Conservation (phyloP, 768 basidiomycete species). For the Cubamyces sp. region DNA sequence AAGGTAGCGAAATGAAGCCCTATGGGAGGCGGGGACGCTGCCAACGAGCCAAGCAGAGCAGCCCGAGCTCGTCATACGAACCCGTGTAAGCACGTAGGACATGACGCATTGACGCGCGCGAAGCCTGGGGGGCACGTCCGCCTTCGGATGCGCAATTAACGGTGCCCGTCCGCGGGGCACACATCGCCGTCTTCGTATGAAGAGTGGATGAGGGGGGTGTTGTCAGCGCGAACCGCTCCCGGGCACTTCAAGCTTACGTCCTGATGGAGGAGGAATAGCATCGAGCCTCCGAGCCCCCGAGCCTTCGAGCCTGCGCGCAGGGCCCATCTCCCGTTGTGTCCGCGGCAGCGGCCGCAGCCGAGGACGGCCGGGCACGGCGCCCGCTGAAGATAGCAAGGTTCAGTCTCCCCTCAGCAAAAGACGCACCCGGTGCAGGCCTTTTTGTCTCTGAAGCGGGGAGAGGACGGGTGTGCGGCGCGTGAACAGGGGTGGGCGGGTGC, state of each 20-base stretch:
- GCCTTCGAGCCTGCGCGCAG: background rate
- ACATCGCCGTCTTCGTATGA: background rate
- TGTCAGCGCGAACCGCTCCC: background rate
- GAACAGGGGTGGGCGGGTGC: conserved; percentile 14
- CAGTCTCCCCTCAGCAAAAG: background rate
- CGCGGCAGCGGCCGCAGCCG: no score
- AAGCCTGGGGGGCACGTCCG: no score
- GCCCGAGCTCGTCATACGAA: background rate
- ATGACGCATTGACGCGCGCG: no score
- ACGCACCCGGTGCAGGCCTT: no score
- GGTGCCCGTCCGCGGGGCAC: conserved; percentile 1
- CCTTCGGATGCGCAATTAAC: conserved; percentile 2
- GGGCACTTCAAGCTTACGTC: background rate
- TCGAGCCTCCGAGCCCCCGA: background rate
- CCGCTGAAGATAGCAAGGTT: conserved; percentile 16
- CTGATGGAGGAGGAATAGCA: no score
- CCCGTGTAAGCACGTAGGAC: background rate
- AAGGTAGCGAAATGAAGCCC: no score
- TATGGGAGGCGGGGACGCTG: background rate
- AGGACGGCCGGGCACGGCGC: background rate
- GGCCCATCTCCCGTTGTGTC: no score
- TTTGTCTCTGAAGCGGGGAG: conserved; percentile 3
- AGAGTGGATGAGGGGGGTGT: background rate
- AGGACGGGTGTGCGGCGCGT: conserved; percentile 9
- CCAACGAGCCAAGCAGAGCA: background rate